Percentiles rank a stretch among this genome's conserved stretches.
phyloP scores from a whole-genome alignment of 495 filamentous ascomycete species.

The Penicillium soppii region DNA sequence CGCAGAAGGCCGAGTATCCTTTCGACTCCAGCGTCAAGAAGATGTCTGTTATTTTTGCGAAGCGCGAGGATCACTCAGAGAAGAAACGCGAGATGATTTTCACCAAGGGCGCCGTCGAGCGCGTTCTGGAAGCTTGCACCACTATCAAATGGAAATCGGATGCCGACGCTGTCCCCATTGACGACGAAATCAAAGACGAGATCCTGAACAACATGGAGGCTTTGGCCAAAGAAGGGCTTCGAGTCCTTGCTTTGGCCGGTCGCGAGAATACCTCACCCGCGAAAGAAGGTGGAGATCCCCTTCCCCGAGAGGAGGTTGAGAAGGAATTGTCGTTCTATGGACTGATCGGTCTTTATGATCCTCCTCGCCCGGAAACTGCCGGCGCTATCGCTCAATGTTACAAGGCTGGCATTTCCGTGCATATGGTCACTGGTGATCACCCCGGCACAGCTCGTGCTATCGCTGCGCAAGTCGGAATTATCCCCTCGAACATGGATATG shows the following conservation, averaged over 20 bases:
- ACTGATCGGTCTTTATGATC: conserved; percentile 71
- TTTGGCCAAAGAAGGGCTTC: conserved; percentile 62
- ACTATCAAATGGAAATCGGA: conserved; percentile 44
- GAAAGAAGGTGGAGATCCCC: conserved; percentile 34
- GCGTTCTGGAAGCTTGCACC: conserved; percentile 69
- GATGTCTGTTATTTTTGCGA: conserved; percentile 63
- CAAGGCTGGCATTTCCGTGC: conserved; percentile 67
- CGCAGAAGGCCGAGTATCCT: conserved; percentile 59
- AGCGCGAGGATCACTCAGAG: conserved; percentile 22
- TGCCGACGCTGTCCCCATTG: conserved; percentile 35
- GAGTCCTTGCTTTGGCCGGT: conserved; percentile 62
- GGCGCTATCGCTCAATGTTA: conserved; percentile 61
- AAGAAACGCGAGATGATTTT: conserved; percentile 50
- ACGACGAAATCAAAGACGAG: conserved; percentile 40
- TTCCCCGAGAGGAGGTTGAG: conserved; percentile 59
- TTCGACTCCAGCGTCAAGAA: conserved; percentile 70
- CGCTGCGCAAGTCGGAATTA: conserved; percentile 64
- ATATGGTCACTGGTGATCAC: conserved; percentile 74
- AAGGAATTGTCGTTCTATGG: conserved; percentile 61
- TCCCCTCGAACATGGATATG: conserved; percentile 52
- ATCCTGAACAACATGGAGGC: conserved; percentile 65
- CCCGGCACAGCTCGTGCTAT: conserved; percentile 65
- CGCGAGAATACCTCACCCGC: conserved; percentile 32
- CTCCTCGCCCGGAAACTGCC: conserved; percentile 56
- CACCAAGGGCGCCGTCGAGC: conserved; percentile 80